Evolutionary conservation across 805 yeast species (phyloP), one percentile per base, ranked within the genome.

Genomic region (Ogataea pini): DNA sequence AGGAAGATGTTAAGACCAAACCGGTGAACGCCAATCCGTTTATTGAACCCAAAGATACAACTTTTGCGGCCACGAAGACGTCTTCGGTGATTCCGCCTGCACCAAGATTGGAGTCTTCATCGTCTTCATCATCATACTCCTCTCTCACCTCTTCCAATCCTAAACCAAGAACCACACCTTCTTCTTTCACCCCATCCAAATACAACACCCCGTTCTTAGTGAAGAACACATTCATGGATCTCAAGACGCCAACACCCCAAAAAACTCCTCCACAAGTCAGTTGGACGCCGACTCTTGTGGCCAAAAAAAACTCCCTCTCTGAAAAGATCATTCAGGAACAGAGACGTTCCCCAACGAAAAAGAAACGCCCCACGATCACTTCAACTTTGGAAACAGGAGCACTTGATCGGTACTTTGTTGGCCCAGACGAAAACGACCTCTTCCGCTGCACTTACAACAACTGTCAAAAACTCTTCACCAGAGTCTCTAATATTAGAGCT

Each of bases 401-500:
- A 41, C 79, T 91, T 36, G 98, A 92, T 63, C 79, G 78, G 48
- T 89, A 85, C 60, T 85, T 92, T 66, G 78, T 76, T 44, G 96
- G 96, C 1, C 90, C 96, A 6, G 85, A 86, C 55, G 79, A 72
- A 25, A 79, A 85, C 42, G 86, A 84, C 51, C 72, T 77, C 25
- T 95, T 78, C 69, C 76, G 82, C 31, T 94, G 99, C 67, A 75
- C 78, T 50, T 92, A 75, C 66, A 79, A 85, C 13, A 75, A 76
- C 46, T 94, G 99, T 69, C 86, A 87, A 8, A 90, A 94, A 68
- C 71, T 77, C 46, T 92, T 94, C 68, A 82, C 90, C 7, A 76
- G 99, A 61, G 76, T 96, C 40, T 95, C 95, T 68, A 94, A 94
- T 61, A 89, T 89, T 10, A 74, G 98, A 52, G 89, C 97, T 0